These are phyloP conservation scores for Pythium pyrilobum DNA, from an alignment of 352 stramenopile genomes.

Conservation along the genomic window DNA sequence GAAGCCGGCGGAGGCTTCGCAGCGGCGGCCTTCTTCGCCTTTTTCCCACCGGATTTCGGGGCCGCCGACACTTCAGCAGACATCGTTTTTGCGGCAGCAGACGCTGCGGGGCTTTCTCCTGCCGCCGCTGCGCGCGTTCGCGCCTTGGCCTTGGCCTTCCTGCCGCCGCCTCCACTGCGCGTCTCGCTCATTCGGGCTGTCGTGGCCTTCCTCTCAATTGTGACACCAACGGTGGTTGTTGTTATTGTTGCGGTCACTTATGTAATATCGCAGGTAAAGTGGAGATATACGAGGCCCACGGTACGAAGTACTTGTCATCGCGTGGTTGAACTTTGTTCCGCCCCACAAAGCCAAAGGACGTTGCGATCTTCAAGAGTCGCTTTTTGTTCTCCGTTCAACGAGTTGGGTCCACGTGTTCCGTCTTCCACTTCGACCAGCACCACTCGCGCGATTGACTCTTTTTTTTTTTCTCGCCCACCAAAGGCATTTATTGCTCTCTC, in stretches of 20 bases:
- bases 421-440: no score
- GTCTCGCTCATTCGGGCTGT: slow-evolving; percentile 10
- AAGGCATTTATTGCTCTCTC: neutral
- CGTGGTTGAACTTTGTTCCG: slow-evolving; percentile 4
- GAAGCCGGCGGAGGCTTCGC: neutral
- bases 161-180: slow-evolving; percentile 1
- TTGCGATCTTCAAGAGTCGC: slow-evolving; percentile 11
- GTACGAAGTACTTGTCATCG: slow-evolving; percentile 1
- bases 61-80: neutral
- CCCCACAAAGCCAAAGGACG: no score
- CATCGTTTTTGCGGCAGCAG: no score
- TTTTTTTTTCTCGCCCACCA: no score
- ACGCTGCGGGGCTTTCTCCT: no score
- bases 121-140: neutral
- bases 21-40: neutral
- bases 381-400: slow-evolving; percentile 6
- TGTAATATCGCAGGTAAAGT: slow-evolving; percentile 3
- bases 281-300: neutral
- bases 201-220: neutral
- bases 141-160: slow-evolving; percentile 1
- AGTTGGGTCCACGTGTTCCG: neutral
- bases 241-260: neutral
- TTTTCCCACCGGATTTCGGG: neutral
- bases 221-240: neutral
- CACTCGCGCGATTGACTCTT: no score